Base-by-base conservation (phyloP, 768 basidiomycete species). In the Gymnopilus junonius region DNA sequence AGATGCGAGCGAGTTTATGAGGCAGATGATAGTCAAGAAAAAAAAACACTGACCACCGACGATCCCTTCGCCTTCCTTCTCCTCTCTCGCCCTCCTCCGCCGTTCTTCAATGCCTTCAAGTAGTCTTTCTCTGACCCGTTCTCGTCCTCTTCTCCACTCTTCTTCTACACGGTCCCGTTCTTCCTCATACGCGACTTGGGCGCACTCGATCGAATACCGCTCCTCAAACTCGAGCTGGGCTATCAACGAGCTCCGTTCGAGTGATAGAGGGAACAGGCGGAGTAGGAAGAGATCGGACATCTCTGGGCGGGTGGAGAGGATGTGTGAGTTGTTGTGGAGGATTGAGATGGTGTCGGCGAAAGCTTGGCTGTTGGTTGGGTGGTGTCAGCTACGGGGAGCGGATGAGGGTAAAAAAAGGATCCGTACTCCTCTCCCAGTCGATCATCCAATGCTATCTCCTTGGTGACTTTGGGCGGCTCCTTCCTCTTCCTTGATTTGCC, bases 21-120 rank as follows among this genome's bases (percentile, higher is more conserved):
- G 20, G 43, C 37, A 42, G 35, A 45, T 21, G 55, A 42, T 31
- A 29, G n/a, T 3, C 15, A 53, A 61, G 39, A 53, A 59, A 34
- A 48, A 55, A 50, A 56, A 39, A 57, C 31, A 78, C 84, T 59
- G 51, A 88, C 86, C 90, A 57, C 87, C 88, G 42, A 85, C 82
- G 15, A 86, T 88, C n/a, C 91, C 92, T 68, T 95, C 93, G 64
- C 92, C 91, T 63, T 94, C 93, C 71, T 94, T 94, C 78, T 95
- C 93, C 65, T 95, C 93, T 56, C 93, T 79, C 29, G 93, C 93
- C 62, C 90, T 78, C 67, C 87, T 80, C 59, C 93, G 76, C 31
- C 93, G 82, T 70, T 95, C 93, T 73, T 94, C 93, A 66, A 95
- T 90, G 29, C 93, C 92, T 69, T 94, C 93, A 15, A 94, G 74